phyloP scores from a whole-genome alignment of 176 grass and related monocot genomes.

The Areca catechu region DNA sequence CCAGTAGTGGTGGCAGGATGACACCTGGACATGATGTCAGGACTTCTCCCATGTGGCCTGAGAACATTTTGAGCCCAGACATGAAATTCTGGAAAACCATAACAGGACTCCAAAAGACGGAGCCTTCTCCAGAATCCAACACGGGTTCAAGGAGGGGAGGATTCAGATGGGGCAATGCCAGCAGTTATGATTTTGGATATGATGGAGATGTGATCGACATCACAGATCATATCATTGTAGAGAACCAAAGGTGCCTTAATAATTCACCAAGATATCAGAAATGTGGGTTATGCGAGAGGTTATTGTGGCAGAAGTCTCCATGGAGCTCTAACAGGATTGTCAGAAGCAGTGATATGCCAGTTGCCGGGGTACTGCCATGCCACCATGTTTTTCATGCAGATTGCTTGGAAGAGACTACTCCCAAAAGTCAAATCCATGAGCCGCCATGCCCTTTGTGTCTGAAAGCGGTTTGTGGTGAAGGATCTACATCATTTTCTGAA shows the following conservation, averaged over 20 bases:
- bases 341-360: constrained; percentile 69
- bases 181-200: constrained; percentile 83
- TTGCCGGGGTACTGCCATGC: constrained; percentile 79
- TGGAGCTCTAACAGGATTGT: constrained; percentile 87
- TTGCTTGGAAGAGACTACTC: constrained; percentile 85
- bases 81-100: constrained; percentile 67
- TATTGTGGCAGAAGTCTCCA: constrained; percentile 77
- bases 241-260: constrained; percentile 47
- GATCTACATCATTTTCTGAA: constrained; percentile 65
- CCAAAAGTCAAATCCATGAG: constrained; percentile 63
- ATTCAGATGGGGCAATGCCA: constrained; percentile 92
- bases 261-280: constrained; percentile 46
- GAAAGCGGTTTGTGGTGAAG: constrained; percentile 29
- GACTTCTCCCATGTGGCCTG: constrained; percentile 49
- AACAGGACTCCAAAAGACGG: constrained; percentile 71
- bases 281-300: constrained; percentile 77
- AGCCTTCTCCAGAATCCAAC: constrained; percentile 57
- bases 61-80: constrained; percentile 53
- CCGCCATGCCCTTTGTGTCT: constrained; percentile 72
- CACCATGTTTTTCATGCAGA: constrained; percentile 82
- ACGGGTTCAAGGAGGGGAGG: constrained; percentile 75
- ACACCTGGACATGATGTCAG: constrained; percentile 58
- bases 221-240: constrained; percentile 50
- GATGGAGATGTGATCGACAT: constrained; percentile 80
- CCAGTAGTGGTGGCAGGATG: constrained; percentile 43